Evolutionary conservation across 1,284 basidiomycete genomes (phyloP).

Genomic region (Trichosporon faecale): DNA sequence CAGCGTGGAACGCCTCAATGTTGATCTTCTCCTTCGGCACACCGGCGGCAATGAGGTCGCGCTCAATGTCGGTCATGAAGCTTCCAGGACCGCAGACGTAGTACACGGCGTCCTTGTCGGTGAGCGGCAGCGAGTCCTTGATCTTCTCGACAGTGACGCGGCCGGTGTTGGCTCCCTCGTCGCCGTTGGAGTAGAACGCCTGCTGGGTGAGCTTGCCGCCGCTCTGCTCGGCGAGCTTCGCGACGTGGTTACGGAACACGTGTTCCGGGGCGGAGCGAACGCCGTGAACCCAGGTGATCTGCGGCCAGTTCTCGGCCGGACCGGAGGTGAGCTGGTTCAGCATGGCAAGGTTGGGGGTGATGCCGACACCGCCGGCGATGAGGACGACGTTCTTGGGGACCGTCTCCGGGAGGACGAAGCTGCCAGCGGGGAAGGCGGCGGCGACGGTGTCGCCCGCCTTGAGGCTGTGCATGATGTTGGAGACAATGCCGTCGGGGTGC

Average conservation of each 20-base stretch:
- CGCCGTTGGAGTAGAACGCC: conserved; percentile 28
- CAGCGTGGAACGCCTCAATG: conserved; percentile 37
- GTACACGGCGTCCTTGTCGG: conserved; percentile 30
- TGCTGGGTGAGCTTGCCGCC: conserved; percentile 27
- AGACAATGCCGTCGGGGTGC: conserved; percentile 25
- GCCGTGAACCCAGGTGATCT: conserved; percentile 30
- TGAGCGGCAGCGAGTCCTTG: conserved; percentile 26
- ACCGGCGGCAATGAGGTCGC: conserved; percentile 26
- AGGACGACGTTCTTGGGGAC: conserved; percentile 35
- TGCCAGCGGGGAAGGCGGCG: conserved; percentile 36
- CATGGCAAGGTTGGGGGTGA: conserved; percentile 41
- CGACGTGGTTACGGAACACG: conserved; percentile 26
- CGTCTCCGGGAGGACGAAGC: conserved; percentile 33
- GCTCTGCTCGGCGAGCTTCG: conserved; percentile 18
- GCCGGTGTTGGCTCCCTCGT: conserved; percentile 15
- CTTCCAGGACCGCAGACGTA: conserved; percentile 38
- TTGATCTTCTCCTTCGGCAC: conserved; percentile 31
- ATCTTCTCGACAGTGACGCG: conserved; percentile 25
- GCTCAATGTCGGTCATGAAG: conserved; percentile 32
- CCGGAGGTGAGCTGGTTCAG: conserved; percentile 29
- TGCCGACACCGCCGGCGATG: conserved; percentile 42
- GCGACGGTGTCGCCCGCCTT: conserved; percentile 33
- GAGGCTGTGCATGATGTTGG: conserved; percentile 29
- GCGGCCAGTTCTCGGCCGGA: conserved; percentile 10
- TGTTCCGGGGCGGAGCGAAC: conserved; percentile 19